Evolutionary conservation across 768 basidiomycete genomes (phyloP).

Genomic region (Trametes cubensis): DNA sequence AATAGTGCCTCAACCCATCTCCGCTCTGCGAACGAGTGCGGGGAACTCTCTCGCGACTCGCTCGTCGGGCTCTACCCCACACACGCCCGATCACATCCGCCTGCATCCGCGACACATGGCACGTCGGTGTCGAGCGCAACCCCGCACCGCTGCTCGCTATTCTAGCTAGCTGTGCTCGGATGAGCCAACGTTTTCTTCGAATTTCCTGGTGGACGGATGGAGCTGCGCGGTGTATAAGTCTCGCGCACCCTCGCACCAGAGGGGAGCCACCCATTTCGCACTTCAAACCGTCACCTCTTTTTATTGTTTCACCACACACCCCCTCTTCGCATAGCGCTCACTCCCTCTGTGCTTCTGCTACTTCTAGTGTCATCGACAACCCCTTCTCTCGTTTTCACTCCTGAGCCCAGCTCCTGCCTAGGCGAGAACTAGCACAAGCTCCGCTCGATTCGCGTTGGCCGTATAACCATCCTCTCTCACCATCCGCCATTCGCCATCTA

Average conservation of each 20-base stretch:
- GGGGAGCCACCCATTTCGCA: neutral
- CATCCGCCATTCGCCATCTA: neutral
- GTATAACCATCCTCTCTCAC: neutral
- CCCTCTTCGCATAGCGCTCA: no score
- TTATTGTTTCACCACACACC: neutral
- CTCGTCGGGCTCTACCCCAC: neutral
- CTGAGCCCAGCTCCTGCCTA: no score
- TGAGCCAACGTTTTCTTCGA: neutral
- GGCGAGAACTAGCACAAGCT: no score
- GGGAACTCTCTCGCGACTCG: neutral
- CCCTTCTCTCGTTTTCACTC: no score
- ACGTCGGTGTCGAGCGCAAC: neutral
- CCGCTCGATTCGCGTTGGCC: no score
- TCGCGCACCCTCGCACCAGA: neutral
- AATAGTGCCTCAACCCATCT: no score
- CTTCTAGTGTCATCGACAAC: no score
- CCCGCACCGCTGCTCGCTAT: neutral
- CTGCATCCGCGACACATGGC: slow-evolving; percentile 7
- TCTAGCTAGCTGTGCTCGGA: neutral
- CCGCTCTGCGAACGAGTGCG: neutral
- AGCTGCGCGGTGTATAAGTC: slow-evolving; percentile 1
- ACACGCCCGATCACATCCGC: slow-evolving; percentile 13
- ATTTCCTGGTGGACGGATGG: neutral
- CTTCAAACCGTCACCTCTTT: neutral
- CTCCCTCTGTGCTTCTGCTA: no score